Evolutionary conservation across 75 land plant genomes (phyloP).

Genomic region (Isoetes taiwanensis): DNA sequence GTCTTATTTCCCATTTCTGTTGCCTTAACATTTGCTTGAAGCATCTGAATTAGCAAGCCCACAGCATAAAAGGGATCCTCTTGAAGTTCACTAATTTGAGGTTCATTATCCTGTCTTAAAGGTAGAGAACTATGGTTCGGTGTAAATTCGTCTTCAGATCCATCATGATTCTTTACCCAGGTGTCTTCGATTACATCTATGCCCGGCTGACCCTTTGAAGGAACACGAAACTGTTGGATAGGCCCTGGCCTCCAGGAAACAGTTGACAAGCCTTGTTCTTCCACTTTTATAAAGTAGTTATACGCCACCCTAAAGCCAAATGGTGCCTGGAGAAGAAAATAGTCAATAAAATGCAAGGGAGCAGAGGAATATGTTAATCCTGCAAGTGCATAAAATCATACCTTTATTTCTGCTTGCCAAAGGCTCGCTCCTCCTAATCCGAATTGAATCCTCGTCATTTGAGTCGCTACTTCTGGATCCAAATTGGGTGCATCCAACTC

Average conservation of each 20-base stretch:
- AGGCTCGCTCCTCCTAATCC: constrained; percentile 18
- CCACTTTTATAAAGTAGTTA: constrained; percentile 40
- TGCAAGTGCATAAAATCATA: neutral
- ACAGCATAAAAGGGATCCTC: neutral
- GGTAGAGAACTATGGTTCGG: constrained; percentile 15
- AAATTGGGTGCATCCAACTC: too few species aligned
- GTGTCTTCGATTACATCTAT: too few species aligned
- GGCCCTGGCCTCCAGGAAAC: constrained; percentile 47
- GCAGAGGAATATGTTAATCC: neutral
- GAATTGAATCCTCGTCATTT: constrained; percentile 32
- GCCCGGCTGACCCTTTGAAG: neutral
- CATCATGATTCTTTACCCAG: constrained; percentile 27
- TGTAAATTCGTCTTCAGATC: constrained; percentile 20
- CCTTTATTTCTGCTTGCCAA: constrained; percentile 49
- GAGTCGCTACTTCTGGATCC: constrained; percentile 46
- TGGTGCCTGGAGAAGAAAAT: constrained; percentile 28
- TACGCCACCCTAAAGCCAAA: constrained; percentile 38
- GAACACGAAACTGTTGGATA: constrained; percentile 31
- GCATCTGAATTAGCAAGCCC: neutral
- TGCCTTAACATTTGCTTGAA: neutral
- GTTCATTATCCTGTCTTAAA: constrained; percentile 21
- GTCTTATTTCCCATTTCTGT: neutral
- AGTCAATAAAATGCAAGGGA: neutral
- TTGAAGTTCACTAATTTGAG: neutral
- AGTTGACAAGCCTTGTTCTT: constrained; percentile 10